Base-by-base conservation (phyloP, 495 filamentous ascomycete species). In the Lentithecium fluviatile region DNA sequence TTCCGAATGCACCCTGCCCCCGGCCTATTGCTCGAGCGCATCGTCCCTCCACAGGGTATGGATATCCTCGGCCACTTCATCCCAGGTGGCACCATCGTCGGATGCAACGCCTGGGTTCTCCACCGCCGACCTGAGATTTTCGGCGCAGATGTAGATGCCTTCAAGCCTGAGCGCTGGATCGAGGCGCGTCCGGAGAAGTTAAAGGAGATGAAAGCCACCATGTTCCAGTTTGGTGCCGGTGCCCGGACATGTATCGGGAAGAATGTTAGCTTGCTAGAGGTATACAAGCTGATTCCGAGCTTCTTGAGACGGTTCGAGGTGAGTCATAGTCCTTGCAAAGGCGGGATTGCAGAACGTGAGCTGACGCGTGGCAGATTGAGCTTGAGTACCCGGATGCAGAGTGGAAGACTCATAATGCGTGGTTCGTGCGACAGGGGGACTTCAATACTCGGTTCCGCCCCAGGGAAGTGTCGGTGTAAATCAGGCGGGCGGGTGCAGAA, bases 241-340 rank as follows among this genome's bases (percentile, higher is more conserved):
- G 75, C 75, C 5, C 72, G 87, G 36, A 80, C 82, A 2, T 90
- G 87, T 70, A 86, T 88, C 55, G 87, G 87, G 3, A 80, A 81
- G 75, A 91, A 91, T 64, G 85, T 91, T 56, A 83, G 82, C 52
- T 69, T 88, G 73, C 61, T 91, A 71, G 88, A 92, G 79, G 85
- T 91, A 52, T 88, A 89, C 62, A 91, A 92, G 77, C 67, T 92
- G 55, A 83, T 91, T 52, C 88, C 89, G 40, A 87, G 80, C 54
- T 77, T 91, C 66, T 77, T 91, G 64, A 77, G 85, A 57, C 74
- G 82, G 56, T 93, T 90, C 72, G 84, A 89, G 54, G 72, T 84
- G 54, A 67, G 69, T 32, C 29, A 10, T 10, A 32, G 3, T 60
- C 24, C 21, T 21, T n/a, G 34, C 1, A 0, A 10, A 13, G 20